phyloP scores from a whole-genome alignment of 768 basidiomycete genomes.

The Psilocybe sp. region DNA sequence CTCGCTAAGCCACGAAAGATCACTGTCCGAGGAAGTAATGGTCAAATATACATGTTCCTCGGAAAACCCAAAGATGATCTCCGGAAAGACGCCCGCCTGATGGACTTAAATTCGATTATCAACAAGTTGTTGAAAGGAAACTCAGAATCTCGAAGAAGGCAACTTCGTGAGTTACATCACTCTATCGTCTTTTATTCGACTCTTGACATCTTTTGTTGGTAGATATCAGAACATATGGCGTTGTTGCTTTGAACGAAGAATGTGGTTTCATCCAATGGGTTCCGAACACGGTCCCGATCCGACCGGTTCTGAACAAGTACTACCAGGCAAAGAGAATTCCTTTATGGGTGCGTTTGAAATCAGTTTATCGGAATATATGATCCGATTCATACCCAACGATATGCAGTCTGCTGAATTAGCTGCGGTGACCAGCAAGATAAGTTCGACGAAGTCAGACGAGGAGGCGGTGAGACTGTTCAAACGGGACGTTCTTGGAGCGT shows the following conservation, averaged over 20 bases:
- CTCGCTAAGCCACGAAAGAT: slow-evolving; percentile 91
- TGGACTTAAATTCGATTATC: slow-evolving; percentile 98
- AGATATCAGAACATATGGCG: slow-evolving; percentile 96
- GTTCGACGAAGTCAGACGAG: neutral
- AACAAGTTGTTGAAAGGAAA: slow-evolving; percentile 94
- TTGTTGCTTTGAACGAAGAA: slow-evolving; percentile 96
- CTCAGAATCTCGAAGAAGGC: slow-evolving; percentile 87
- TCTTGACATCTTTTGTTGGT: neutral
- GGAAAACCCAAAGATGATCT: slow-evolving; percentile 98
- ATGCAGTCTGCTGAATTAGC: slow-evolving; percentile 29
- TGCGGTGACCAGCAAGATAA: slow-evolving; percentile 2
- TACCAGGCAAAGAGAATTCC: slow-evolving; percentile 53
- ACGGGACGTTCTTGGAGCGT: slow-evolving; percentile 55
- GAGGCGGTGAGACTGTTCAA: slow-evolving; percentile 45
- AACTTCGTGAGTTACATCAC: slow-evolving; percentile 64
- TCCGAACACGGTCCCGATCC: slow-evolving; percentile 82
- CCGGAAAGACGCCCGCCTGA: slow-evolving; percentile 92
- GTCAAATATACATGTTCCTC: slow-evolving; percentile 84
- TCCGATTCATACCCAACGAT: neutral
- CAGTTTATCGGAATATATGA: neutral
- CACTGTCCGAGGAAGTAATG: slow-evolving; percentile 78
- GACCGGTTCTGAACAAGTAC: slow-evolving; percentile 64
- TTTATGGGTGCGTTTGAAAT: slow-evolving; percentile 35
- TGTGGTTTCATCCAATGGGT: slow-evolving; percentile 99
- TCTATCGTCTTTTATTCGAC: neutral